Evolutionary conservation across 768 basidiomycete genomes (phyloP).

Genomic region (Russula griseocarnosa): DNA sequence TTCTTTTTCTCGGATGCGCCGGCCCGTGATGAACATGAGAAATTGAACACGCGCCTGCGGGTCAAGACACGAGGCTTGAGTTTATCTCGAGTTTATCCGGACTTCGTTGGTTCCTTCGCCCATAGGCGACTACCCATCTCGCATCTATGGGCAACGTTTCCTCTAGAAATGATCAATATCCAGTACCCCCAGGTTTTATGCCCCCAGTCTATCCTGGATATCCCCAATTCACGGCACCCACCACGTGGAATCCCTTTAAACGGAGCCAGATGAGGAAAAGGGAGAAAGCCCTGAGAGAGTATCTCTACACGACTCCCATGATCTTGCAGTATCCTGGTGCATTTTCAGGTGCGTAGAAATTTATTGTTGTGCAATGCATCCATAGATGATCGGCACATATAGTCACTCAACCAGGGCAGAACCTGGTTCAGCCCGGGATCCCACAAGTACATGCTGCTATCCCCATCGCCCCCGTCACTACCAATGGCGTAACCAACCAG

Average conservation of each 20-base stretch:
- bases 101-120: neutral
- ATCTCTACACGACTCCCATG: slow-evolving; percentile 26
- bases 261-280: slow-evolving; percentile 22
- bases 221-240: neutral
- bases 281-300: slow-evolving; percentile 21
- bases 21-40: slow-evolving; percentile 6
- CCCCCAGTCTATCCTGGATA: slow-evolving; percentile 20
- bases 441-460: slow-evolving; percentile 16
- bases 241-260: slow-evolving; percentile 26
- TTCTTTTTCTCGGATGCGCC: slow-evolving; percentile 1
- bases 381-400: neutral
- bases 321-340: slow-evolving; percentile 24
- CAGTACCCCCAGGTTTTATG: slow-evolving; percentile 18
- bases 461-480: slow-evolving; percentile 5
- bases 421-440: slow-evolving; percentile 13
- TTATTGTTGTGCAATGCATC: neutral
- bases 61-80: slow-evolving; percentile 1
- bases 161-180: slow-evolving; percentile 18
- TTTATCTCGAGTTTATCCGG: neutral
- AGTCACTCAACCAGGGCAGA: slow-evolving; percentile 24
- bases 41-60: neutral
- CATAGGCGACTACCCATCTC: neutral
- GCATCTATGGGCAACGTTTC: slow-evolving; percentile 20
- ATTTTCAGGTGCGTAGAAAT: slow-evolving; percentile 12
- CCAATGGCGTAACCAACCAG: slow-evolving; percentile 1